Percentiles rank a stretch among this genome's conserved stretches.
Conservation (phyloP, 192 early-diverging fungal genomes). For the Mortierella hygrophila region DNA sequence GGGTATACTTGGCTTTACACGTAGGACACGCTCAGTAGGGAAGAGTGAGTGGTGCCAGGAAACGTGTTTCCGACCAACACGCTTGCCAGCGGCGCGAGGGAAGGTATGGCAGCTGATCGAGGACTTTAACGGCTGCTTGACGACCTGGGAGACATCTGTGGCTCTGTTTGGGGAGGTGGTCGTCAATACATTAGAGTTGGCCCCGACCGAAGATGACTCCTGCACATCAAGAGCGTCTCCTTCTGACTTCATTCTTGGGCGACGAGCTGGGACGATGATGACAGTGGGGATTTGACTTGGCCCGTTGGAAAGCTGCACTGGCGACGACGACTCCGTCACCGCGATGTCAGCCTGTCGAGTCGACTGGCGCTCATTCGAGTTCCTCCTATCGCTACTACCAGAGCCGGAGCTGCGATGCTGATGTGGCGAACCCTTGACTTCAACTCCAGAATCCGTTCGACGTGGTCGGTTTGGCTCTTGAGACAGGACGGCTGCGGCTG, state of each 20-base stretch:
- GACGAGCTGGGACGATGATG: not conserved
- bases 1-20: slow-evolving; percentile 48
- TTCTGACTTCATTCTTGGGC: slow-evolving; percentile 21
- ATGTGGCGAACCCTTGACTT: slow-evolving; percentile 26
- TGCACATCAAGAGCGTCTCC: slow-evolving; percentile 6
- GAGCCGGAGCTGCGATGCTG: slow-evolving; percentile 8
- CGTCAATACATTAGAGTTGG: not conserved
- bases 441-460: slow-evolving; percentile 48
- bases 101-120: slow-evolving; percentile 54
- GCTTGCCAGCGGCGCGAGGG: slow-evolving; percentile 35
- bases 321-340: not conserved
- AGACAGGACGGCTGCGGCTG: not conserved
- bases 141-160: not conserved
- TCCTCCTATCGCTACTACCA: slow-evolving; percentile 13
- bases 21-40: slow-evolving; percentile 37
- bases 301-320: not conserved
- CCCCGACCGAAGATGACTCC: not conserved
- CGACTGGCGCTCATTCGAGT: slow-evolving; percentile 6
- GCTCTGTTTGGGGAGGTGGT: slow-evolving; percentile 8
- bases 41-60: slow-evolving; percentile 53
- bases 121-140: slow-evolving; percentile 19
- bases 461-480: slow-evolving; percentile 34
- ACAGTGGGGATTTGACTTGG: not conserved
- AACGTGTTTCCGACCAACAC: slow-evolving; percentile 39
- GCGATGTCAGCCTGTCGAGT: not conserved